Conservation (phyloP, 306 rosid species). For the Quercus gilva region DNA sequence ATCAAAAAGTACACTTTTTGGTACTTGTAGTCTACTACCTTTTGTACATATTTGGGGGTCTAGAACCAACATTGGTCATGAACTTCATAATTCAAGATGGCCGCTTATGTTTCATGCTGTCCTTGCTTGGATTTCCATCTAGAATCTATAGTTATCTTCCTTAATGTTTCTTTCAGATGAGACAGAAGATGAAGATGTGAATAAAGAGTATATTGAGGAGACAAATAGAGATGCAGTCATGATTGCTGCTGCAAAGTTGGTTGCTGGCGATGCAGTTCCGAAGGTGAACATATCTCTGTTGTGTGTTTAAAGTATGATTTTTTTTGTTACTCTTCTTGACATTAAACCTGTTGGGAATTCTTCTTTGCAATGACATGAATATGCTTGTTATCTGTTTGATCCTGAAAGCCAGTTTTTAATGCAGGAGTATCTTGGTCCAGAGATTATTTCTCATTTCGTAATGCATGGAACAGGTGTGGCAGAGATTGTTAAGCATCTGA, state of each 20-base stretch:
- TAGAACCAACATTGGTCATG: slow-evolving; percentile 4
- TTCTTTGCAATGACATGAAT: background rate
- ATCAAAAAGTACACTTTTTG: background rate
- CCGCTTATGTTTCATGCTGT: background rate
- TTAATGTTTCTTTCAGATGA: slow-evolving; percentile 51
- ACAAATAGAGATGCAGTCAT: slow-evolving; percentile 70
- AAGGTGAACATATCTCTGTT: slow-evolving; percentile 47
- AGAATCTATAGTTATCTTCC: slow-evolving; percentile 17
- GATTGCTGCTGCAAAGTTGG: slow-evolving; percentile 77
- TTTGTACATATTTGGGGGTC: slow-evolving; percentile 8
- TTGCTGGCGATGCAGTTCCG: slow-evolving; percentile 53
- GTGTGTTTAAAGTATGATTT: background rate
- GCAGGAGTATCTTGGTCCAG: slow-evolving; percentile 90
- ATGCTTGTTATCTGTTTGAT: slow-evolving; percentile 8
- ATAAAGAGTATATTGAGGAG: slow-evolving; percentile 77
- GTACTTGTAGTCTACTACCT: background rate
- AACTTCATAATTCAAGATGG: slow-evolving; percentile 14
- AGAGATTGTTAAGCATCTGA: slow-evolving; percentile 72
- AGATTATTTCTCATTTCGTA: slow-evolving; percentile 74
- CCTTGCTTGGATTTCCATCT: slow-evolving; percentile 11
- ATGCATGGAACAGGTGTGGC: slow-evolving; percentile 77
- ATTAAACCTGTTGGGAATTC: background rate
- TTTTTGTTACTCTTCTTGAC: background rate
- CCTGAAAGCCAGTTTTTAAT: slow-evolving; percentile 20
- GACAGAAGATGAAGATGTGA: slow-evolving; percentile 73